phyloP scores from a whole-genome alignment of 495 filamentous ascomycete genomes.

The Penicillium salamii region DNA sequence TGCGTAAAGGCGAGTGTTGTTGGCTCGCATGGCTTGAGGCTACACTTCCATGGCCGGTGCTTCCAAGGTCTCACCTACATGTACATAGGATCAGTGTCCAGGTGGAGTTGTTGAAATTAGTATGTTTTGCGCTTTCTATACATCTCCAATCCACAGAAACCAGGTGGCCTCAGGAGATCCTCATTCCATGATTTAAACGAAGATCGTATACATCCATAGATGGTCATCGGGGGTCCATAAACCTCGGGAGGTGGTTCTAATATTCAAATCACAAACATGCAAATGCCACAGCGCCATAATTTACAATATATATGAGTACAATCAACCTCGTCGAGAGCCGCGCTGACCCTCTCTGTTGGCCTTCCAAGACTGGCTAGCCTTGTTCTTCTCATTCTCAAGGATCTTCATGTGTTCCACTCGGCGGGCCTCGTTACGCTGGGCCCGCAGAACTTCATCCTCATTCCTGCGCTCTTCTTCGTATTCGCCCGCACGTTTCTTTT shows the following conservation, averaged over 20 bases:
- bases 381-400: conserved; percentile 13
- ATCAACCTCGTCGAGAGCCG: conserved; percentile 1
- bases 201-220: too few relatives aligned
- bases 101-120: too few relatives aligned
- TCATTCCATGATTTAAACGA: too few relatives aligned
- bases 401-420: conserved; percentile 13
- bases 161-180: too few relatives aligned
- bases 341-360: background rate
- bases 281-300: conserved; percentile 27
- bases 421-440: conserved; percentile 23
- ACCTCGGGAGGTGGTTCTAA: conserved; percentile 3
- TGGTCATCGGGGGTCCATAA: too few relatives aligned
- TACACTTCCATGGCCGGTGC: too few relatives aligned
- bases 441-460: conserved; percentile 11
- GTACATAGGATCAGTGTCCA: too few relatives aligned
- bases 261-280: conserved; percentile 15
- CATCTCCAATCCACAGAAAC: too few relatives aligned
- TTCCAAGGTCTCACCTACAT: too few relatives aligned
- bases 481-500: conserved; percentile 14
- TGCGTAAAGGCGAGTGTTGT: conserved; percentile 32
- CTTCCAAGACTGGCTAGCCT: conserved; percentile 16
- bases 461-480: conserved; percentile 17
- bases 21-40: too few relatives aligned
- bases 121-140: too few relatives aligned
- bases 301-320: conserved; percentile 23